Evolutionary conservation across 768 basidiomycete genomes (phyloP), one percentile per base, ranked within the genome.

Genomic region (Kwoniella sp.): DNA sequence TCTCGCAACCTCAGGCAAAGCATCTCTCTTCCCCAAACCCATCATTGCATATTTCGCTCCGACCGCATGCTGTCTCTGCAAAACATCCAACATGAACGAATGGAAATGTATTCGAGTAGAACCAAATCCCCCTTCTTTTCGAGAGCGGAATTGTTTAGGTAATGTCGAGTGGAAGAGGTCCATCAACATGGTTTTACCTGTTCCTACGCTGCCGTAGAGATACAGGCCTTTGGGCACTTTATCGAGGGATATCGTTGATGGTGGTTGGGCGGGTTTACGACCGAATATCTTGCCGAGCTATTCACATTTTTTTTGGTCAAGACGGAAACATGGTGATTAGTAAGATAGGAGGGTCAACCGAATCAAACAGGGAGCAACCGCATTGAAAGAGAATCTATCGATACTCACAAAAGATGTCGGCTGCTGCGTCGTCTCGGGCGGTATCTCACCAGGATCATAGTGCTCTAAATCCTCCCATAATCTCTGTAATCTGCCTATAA

Each of bases 71-170:
- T 77, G 75, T 19, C 92, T 88, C 76, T 95, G 96, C 79, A 97
- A 91, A 22, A 97, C 93, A 76, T 99, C 96, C 66, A 97, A 88
- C 96, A 99, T 98, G 83, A 99, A 98, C 1, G 92, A 91, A 76
- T 98, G 94, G 78, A 99, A 99, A 80, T 99, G 96, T 17, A 97
- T 92, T 29, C 96, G 85, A 2, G 72, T 77, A 1, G 70, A 67
- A 2, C 58, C 74, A 48, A 69, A 73, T 48, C 59, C 61, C 13
- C 58, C 56, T 46, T 51, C 27, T 26, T 64, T 64, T 9, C 53
- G 59, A 2, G 56, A 46, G 1, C 57, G 48, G 46, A 75, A 77
- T 22, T 73, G 71, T 7, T 55, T n/a, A 0, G 80, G 80, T 13
- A 96, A 86, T 1, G 92, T 87, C 67, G 88, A 85, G 82, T 90